Evolutionary conservation across 306 rosid species (phyloP), one percentile per base, ranked within the genome.

Genomic region (Ochetophila trinervis): DNA sequence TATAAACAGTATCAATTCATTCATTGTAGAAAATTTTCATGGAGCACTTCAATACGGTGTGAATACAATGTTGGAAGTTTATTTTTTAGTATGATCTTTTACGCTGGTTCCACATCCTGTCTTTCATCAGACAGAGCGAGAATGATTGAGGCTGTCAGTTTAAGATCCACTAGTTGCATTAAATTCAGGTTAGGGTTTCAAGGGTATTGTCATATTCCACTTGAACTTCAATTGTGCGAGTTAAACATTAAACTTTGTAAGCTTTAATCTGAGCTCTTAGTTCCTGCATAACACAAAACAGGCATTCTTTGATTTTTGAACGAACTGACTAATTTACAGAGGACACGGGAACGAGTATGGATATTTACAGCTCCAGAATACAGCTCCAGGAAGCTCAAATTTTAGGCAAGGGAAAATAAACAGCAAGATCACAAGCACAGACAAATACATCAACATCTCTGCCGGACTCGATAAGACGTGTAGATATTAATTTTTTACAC

Each of bases 311-410:
- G 23, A 24, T 20, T 37, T 51, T 60, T 70, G 34, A 44, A 53
- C 42, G 45, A 18, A 48, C 8, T 30, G 20, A 70, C 67, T 45
- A 35, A 40, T 71, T 65, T 62, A 53, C 69, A 36, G 62, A 63
- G 66, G 32, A 34, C 17, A 45, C 57, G 2, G 13, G 37, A n/a
- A 23, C 8, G 24, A 32, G 14, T 34, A 61, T 53, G 34, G 16
- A 65, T 59, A 65, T 65, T 34, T 65, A 76, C 76, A 70, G 5
- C 11, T 45, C 14, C 34, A 4, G 18, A 24, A 53, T 22, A 45
- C 45, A 63, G 51, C 58, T 27, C 23, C 64, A 45, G n/a, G 32
- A 15, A 55, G 52, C 49, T 27, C 32, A 27, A 14, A 8, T 62
- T 53, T 53, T 44, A 36, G 14, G 22, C 15, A 19, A 17, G 48